Evolutionary conservation across 2,329 filamentous ascomycete species (phyloP), one percentile per base, ranked within the genome.

Genomic region (Trichoderma sp.): DNA sequence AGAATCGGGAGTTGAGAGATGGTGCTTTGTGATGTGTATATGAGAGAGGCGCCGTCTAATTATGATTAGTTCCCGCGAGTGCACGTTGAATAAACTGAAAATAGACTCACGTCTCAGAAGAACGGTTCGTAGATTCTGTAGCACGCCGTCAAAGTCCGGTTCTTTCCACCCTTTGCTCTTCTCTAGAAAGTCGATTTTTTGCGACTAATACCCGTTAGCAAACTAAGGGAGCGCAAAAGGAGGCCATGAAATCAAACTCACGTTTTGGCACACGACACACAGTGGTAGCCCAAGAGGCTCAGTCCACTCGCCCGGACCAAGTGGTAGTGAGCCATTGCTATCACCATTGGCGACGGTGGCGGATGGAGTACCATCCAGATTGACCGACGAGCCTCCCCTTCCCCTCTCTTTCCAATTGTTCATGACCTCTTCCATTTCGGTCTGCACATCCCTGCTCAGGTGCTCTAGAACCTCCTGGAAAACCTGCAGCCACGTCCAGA

Each of bases 221-320:
- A 22, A 19, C 15, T 68, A 25, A 3, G 8, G n/a, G 27, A 15
- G 50, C 27, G 19, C 29, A 27, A 27, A 10, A 13, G 3, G 4
- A 27, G 9, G 4, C 22, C 2, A 15, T 17, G 13, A 3, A 42
- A 70, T 70, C 27, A 5, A 8, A 79, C 87, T 80, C 78, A 94
- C 93, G 77, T 97, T 95, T 78, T 98, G 94, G 77, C 94, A 97
- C n/a, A 98, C 93, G 9, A 99, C 91, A 75, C 92, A 96, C 42
- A 99, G 82, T 0, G 93, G 93, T 66, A 99, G 80, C 0, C 94
- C 94, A 9, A 97, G 81, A 5, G 90, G 92, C 75, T 97, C 93
- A 71, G 97, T 92, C 92, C 94, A 97, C 79, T 97, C 94, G 65
- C 94, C 94, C 1, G 92, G 92, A 0, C 94, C 94, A 2, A 94